Evolutionary conservation across 108 stramenopile species (phyloP).

Genomic region (Cylindrotheca closterium): DNA sequence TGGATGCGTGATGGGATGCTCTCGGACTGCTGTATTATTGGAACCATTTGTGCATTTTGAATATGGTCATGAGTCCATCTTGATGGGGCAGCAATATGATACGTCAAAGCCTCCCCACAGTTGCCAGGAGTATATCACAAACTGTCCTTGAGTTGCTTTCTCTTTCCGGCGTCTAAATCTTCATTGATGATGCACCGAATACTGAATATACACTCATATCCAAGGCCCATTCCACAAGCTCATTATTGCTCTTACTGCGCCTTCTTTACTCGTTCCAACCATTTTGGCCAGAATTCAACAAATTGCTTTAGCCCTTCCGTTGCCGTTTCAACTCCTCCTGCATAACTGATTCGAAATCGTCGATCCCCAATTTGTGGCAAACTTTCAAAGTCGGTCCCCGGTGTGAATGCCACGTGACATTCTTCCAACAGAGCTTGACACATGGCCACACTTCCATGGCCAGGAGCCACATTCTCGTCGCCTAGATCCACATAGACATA

Average conservation of each 20-base stretch:
- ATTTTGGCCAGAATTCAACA: conserved; percentile 53
- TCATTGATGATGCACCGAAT: too few relatives aligned
- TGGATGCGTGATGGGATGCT: too few relatives aligned
- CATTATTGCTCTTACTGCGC: neutral
- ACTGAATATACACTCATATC: too few relatives aligned
- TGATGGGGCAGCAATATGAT: too few relatives aligned
- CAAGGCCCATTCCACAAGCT: too few relatives aligned
- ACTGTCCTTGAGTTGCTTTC: too few relatives aligned
- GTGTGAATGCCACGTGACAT: conserved; percentile 84
- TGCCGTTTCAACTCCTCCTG: conserved; percentile 70
- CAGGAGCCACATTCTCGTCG: conserved; percentile 52
- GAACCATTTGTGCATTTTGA: too few relatives aligned
- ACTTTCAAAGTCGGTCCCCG: conserved; percentile 93
- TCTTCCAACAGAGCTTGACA: conserved; percentile 72
- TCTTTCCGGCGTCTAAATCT: too few relatives aligned
- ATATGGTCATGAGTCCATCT: too few relatives aligned
- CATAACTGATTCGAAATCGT: conserved; percentile 86
- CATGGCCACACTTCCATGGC: conserved; percentile 63
- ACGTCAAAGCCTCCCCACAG: too few relatives aligned
- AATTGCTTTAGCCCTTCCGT: conserved; percentile 68
- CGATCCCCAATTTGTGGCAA: conserved; percentile 66
- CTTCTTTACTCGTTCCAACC: conserved; percentile 5
- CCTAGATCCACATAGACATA: conserved; percentile 89
- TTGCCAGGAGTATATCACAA: too few relatives aligned
- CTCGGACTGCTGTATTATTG: too few relatives aligned